phyloP scores from a whole-genome alignment of 345 rosid species.

The Hevea brasiliensis region DNA sequence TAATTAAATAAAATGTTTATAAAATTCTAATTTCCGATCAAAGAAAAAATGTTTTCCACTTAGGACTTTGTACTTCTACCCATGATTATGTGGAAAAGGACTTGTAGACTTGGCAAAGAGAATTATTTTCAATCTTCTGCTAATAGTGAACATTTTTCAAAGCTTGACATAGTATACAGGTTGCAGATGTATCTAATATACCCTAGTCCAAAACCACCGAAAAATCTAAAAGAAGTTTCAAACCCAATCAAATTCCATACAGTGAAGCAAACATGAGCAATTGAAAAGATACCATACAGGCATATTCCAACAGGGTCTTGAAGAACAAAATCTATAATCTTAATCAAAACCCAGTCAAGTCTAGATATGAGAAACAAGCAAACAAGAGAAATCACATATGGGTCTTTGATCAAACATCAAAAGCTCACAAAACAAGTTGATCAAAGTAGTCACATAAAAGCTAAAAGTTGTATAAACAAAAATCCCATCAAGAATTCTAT shows the following conservation, averaged over 20 bases:
- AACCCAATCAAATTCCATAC: neutral
- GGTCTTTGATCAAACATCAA: slow-evolving; percentile 8
- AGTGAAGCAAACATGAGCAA: neutral
- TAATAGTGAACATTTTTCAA: neutral
- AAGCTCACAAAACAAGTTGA: neutral
- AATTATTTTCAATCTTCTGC: no score
- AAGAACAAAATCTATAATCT: slow-evolving; percentile 1
- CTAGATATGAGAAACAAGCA: neutral
- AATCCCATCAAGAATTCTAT: neutral
- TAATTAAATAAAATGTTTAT: no score
- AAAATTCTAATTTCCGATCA: no score
- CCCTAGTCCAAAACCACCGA: neutral
- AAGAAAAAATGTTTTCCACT: neutral
- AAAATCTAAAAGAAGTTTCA: neutral
- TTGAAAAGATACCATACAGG: neutral
- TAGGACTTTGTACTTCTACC: neutral
- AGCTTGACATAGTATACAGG: neutral
- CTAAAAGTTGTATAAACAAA: neutral
- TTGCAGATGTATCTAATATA: neutral
- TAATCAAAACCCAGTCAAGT: slow-evolving; percentile 1
- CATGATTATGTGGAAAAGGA: neutral
- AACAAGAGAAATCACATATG: neutral
- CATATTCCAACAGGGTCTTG: neutral
- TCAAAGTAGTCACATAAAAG: neutral
- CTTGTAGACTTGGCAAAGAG: neutral